Base-by-base conservation (phyloP, 2,329 filamentous ascomycete species). In the Monosporascus sp. region DNA sequence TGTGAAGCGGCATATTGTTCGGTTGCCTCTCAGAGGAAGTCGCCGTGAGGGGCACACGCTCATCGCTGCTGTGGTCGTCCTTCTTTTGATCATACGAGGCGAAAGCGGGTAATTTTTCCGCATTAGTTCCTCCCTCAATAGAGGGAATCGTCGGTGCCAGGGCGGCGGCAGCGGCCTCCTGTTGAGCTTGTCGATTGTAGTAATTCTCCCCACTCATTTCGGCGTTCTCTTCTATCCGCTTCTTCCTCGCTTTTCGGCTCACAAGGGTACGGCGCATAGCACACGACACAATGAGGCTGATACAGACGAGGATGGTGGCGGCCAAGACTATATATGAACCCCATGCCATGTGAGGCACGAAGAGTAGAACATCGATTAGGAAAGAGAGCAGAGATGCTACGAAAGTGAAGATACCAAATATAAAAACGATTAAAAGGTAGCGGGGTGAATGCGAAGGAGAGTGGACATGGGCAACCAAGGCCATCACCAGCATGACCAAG, bases 171-270 rank as follows among this genome's bases (percentile, higher is more conserved):
- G 68, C 66, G 8, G 77, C 67, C 56, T 84, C 79, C 49, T 75
- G 72, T 56, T 82, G 78, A 38, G 75, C 79, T 70, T 87, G 83
- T 55, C 86, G 80, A 64, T 86, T 88, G 72, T 95, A 97, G 69
- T 88, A 97, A 66, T 92, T 94, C 64, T 94, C 86, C 27, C 93
- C 93, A 68, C 89, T 97, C 92, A 97, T 97, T 68, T 97, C 92
- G 7, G 92, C 90, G 68, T 97, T 96, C 70, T 95, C 89, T 2
- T 86, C 91, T 67, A 97, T 95, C 46, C 91, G 84, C 76, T 87
- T 90, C 78, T 94, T 92, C 57, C 92, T 83, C n/a, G 92, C 89
- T 74, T 97, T 97, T 63, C 93, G 84, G 70, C 89, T 89, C 56
- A 97, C 89, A 53, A 97, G 77, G 2, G 92, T 95, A 55, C 93